These are phyloP conservation scores for Stylosanthes scabra DNA, from an alignment of 331 rosid species.

Conservation along the genomic window DNA sequence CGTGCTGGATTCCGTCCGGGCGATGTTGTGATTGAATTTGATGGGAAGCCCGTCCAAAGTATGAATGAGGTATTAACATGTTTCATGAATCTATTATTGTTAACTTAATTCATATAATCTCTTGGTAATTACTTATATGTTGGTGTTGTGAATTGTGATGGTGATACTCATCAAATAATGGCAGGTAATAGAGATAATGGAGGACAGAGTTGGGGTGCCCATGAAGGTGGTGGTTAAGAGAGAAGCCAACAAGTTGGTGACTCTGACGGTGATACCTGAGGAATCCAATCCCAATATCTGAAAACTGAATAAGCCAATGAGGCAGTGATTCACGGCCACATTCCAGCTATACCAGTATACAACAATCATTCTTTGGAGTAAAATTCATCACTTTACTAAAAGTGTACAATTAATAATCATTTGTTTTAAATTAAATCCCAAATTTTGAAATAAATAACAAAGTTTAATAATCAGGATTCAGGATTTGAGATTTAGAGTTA, in stretches of 20 bases:
- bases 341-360: too few species aligned
- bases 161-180: slow-evolving; percentile 13
- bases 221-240: slow-evolving; percentile 69
- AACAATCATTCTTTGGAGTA: too few species aligned
- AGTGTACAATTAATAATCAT: too few species aligned
- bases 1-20: slow-evolving; percentile 85
- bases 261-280: slow-evolving; percentile 72
- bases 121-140: background rate
- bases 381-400: too few species aligned
- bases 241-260: slow-evolving; percentile 47
- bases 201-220: slow-evolving; percentile 70
- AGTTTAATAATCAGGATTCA: too few species aligned
- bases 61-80: slow-evolving; percentile 67
- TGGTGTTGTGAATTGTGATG: too few species aligned
- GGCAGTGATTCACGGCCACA: too few species aligned
- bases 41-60: slow-evolving; percentile 74
- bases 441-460: too few species aligned
- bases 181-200: slow-evolving; percentile 83
- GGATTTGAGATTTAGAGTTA: too few species aligned
- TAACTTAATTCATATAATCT: too few species aligned
- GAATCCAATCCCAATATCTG: slow-evolving; percentile 65
- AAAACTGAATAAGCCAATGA: background rate
- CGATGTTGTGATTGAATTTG: slow-evolving; percentile 81
- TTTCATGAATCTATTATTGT: background rate
- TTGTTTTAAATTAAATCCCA: too few species aligned